Evolutionary conservation across 768 basidiomycete species (phyloP).

Genomic region (Tephrocybe sp.): DNA sequence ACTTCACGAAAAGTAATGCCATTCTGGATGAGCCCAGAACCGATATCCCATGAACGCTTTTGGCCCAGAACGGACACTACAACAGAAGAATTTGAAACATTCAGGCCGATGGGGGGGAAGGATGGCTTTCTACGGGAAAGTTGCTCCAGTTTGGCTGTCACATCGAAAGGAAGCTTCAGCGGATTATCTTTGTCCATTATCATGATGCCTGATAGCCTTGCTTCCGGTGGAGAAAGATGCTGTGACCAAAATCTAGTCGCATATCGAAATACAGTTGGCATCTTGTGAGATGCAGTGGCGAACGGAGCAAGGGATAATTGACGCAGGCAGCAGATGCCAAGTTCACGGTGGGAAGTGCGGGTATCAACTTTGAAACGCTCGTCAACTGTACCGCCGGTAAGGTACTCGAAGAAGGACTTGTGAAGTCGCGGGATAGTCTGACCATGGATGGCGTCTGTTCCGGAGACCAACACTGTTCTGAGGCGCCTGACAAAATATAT

Average conservation of each 20-base stretch:
- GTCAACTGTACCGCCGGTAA: conserved; percentile 8
- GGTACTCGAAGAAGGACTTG: conserved; percentile 17
- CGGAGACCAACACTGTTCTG: conserved; percentile 15
- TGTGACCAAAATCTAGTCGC: conserved; percentile 3
- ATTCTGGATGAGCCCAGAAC: background rate
- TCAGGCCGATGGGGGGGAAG: background rate
- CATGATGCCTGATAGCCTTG: background rate
- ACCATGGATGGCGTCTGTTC: conserved; percentile 7
- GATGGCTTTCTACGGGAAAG: background rate
- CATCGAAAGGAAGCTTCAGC: background rate
- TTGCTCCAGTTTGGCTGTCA: background rate
- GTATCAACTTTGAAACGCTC: conserved; percentile 2
- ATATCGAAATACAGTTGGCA: conserved; percentile 6
- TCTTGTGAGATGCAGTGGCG: background rate
- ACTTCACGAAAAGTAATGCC: background rate
- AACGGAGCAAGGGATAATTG: background rate
- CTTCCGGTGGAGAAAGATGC: background rate
- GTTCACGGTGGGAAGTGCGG: conserved; percentile 4
- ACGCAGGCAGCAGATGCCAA: conserved; percentile 8
- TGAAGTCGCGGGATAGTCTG: conserved; percentile 17
- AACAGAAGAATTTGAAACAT: background rate
- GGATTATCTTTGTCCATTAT: background rate
- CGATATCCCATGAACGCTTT: background rate
- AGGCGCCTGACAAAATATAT: conserved; percentile 15
- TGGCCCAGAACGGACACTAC: background rate